Base-by-base conservation (phyloP, 2,329 filamentous ascomycete genomes). In the Xylariaceae sp. region DNA sequence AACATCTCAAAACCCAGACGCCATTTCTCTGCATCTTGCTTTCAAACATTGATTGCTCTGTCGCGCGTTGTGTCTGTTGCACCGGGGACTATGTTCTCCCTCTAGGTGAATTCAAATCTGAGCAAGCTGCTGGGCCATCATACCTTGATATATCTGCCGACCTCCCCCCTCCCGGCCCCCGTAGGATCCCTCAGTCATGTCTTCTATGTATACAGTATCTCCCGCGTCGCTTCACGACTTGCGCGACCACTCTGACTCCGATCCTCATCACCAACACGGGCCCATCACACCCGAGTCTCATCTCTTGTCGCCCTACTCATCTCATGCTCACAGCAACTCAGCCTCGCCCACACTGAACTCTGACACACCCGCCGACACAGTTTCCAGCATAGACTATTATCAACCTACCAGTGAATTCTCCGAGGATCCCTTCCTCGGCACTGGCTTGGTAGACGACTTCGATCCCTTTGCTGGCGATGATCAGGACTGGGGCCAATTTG, bases 381-480 rank as follows among this genome's bases (percentile, higher is more conserved):
- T 69, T 40, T 72, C 72, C 3, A 69, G 66, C 20, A 58, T 70
- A 35, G 74, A 72, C 50, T 65, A 73, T 51, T 77, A 74, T 52
- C 73, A 73, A 52, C n/a, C n/a, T n/a, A 60, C 71, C 3, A 77
- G 72, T 55, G 76, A 73, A 23, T 52, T 61, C 35, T 55, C 65
- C 39, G 67, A 71, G 46, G 76, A 80, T 52, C 70, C 73, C 12
- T 77, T 77, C 64, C 75, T 74, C 45, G 72, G 71, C 44, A 64
- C 71, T 48, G 66, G 76, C 60, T n/a, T n/a, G n/a, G n/a, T n/a
- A n/a, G n/a, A n/a, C n/a, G n/a, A n/a, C n/a, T 77, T 78, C 50
- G 66, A 65, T 58, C 60, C 66, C 50, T 37, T 63, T 29, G 19
- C 36, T 20, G 39, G 23, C 10, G 14, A 32, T 33, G 39, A 23